A percentile compares a stretch with the other conserved stretches of the same genome.
These are phyloP conservation scores for Pseudogymnoascus destructans DNA, from an alignment of 2,329 filamentous ascomycete species.

Conservation along the genomic window DNA sequence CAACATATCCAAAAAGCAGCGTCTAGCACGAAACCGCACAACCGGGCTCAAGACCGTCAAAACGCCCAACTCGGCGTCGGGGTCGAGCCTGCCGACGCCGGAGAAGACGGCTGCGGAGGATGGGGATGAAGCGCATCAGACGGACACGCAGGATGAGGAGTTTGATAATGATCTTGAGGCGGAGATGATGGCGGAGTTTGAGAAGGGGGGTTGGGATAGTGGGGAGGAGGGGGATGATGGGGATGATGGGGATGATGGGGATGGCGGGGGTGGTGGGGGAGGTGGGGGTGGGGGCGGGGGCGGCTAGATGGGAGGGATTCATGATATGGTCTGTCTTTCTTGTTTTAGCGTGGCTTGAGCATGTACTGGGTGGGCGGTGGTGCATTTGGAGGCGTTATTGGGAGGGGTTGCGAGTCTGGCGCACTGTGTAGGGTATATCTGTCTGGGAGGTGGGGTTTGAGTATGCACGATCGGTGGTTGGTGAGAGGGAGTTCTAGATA, in stretches of 20 bases:
- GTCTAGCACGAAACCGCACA: constrained; percentile 33
- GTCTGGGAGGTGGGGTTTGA: neutral
- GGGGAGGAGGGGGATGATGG: constrained; percentile 11
- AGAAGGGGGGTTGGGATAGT: constrained; percentile 27
- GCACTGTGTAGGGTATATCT: neutral
- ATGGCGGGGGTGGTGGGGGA: neutral
- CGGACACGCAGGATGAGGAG: constrained; percentile 28
- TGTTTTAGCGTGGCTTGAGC: neutral
- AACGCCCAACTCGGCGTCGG: constrained; percentile 30
- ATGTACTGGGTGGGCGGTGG: neutral
- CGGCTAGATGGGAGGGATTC: neutral
- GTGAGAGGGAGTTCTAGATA: neutral
- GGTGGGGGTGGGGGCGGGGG: neutral
- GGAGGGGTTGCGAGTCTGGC: neutral
- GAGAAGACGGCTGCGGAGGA: constrained; percentile 32
- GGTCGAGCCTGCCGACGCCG: constrained; percentile 30
- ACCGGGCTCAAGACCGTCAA: constrained; percentile 36
- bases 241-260: constrained; percentile 13
- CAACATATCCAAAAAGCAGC: constrained; percentile 38
- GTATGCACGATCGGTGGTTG: neutral
- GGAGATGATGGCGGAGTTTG: constrained; percentile 34
- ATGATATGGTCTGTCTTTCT: neutral
- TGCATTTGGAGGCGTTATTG: neutral
- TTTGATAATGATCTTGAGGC: constrained; percentile 47
- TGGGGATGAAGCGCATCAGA: constrained; percentile 29